These are phyloP conservation scores for Aquilaria agallochum DNA, from an alignment of 441 rosid genomes.

Conservation along the genomic window DNA sequence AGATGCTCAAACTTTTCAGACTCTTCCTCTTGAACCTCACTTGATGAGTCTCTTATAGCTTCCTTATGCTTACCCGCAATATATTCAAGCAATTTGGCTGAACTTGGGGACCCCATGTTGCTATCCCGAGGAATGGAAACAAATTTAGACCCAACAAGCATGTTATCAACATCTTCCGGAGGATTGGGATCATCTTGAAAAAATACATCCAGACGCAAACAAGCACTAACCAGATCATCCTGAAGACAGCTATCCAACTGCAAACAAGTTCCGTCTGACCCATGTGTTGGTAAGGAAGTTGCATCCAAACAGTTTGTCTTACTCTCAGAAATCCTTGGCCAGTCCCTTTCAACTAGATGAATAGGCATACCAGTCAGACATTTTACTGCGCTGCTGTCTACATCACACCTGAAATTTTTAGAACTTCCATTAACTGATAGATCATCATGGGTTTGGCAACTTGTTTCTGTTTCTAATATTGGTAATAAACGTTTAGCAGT, in stretches of 20 bases:
- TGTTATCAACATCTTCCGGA: slow-evolving; percentile 25
- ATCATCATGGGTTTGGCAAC: slow-evolving; percentile 33
- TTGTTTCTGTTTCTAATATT: slow-evolving; percentile 34
- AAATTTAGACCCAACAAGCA: slow-evolving; percentile 23
- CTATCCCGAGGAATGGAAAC: slow-evolving; percentile 36
- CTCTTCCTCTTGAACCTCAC: slow-evolving; percentile 20
- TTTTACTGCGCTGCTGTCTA: slow-evolving; percentile 19
- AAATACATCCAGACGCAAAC: too few relatives aligned
- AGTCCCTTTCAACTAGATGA: slow-evolving; percentile 21
- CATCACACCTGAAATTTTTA: slow-evolving; percentile 24
- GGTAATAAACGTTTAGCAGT: slow-evolving; percentile 42
- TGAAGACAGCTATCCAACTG: slow-evolving; percentile 19
- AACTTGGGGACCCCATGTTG: slow-evolving; percentile 18
- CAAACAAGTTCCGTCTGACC: slow-evolving; percentile 24
- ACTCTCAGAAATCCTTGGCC: slow-evolving; percentile 21
- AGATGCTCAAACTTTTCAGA: slow-evolving; percentile 18
- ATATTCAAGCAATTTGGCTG: slow-evolving; percentile 13
- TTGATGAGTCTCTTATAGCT: slow-evolving; percentile 18
- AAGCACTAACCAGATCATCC: slow-evolving; percentile 10
- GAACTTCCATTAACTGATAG: slow-evolving; percentile 25
- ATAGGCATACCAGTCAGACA: slow-evolving; percentile 22
- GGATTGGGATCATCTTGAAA: background rate
- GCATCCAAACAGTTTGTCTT: slow-evolving; percentile 10
- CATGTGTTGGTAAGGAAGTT: slow-evolving; percentile 22
- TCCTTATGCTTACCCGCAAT: slow-evolving; percentile 14